Evolutionary conservation across 148 eudicot species (phyloP), one percentile per base, ranked within the genome.

Genomic region (Silene uniflora): DNA sequence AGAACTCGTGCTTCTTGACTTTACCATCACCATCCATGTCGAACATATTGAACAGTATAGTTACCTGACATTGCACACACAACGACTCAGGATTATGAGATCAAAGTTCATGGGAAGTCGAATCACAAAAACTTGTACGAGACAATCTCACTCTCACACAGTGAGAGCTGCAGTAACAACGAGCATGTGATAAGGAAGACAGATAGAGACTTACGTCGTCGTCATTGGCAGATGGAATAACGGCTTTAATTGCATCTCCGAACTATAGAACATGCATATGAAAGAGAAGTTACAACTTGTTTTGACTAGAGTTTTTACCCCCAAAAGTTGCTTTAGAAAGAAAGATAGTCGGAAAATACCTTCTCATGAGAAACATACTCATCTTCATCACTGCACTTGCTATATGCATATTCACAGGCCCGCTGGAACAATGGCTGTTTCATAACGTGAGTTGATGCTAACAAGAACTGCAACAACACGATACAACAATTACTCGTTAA

Each of bases 391-490:
- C 69, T 44, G 27, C 77, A 81, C 39, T 62, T 73, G 32, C 54
- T 74, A 39, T 73, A 77, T 1, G 84, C 68, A 39, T 24, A 52
- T 77, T 77, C 84, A 62, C 80, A 77, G 24, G 84, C 84, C 0
- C 77, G 84, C 62, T 77, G 80, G 75, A 81, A 81, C 54, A 73
- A 68, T 35, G 84, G 84, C 70, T 81, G 80, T 54, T 78, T 81
- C 84, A 61, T 73, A 22, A 81, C 73, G 74, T 69, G 77, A 19
- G 64, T 73, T 13, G 84, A 81, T 14, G 75, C 84, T 73, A 81
- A 73, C 61, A 81, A 62, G 77, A 77, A 81, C 84, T 81, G 78
- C 78, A 77, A 68, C 19, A 55, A 77, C 65, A 60, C 17, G 19
- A 44, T 65, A 62, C 49, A 67, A 46, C 39, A 58, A 46, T 71